Evolutionary conservation across 1,139 yeast genomes (phyloP).

Genomic region (Suhomyces bolitotheri): DNA sequence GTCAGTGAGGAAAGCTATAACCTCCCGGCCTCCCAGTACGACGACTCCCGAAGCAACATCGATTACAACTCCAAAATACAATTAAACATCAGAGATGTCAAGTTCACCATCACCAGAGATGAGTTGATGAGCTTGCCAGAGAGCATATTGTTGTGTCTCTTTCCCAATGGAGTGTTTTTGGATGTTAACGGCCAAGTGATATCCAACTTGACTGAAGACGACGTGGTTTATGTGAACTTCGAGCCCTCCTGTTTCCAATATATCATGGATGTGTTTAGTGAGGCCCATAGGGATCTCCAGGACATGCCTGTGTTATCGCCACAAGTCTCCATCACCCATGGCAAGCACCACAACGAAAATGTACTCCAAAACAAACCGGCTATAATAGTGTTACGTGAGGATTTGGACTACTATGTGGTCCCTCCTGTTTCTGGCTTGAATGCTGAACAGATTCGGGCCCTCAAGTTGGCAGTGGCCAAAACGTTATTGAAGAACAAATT

Average conservation of each 20-base stretch:
- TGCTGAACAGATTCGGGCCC: constrained; percentile 54
- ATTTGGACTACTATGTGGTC: constrained; percentile 87
- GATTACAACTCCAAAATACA: constrained; percentile 66
- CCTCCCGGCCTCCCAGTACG: constrained; percentile 20
- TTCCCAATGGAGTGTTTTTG: constrained; percentile 86
- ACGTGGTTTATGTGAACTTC: constrained; percentile 77
- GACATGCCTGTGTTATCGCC: constrained; percentile 31
- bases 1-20: constrained; percentile 49
- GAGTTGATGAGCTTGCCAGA: constrained; percentile 92
- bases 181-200: constrained; percentile 76
- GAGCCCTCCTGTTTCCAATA: constrained; percentile 85
- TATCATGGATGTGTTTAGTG: constrained; percentile 64
- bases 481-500: constrained; percentile 52
- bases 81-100: constrained; percentile 63
- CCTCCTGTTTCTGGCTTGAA: constrained; percentile 63
- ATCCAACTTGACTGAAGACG: constrained; percentile 72
- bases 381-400: constrained; percentile 89
- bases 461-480: constrained; percentile 67
- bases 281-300: constrained; percentile 43
- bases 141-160: constrained; percentile 78
- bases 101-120: constrained; percentile 76
- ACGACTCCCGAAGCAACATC: constrained; percentile 28
- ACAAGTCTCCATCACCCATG: constrained; percentile 15
- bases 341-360: constrained; percentile 31
- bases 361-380: constrained; percentile 82